Percentiles rank a stretch among this genome's conserved stretches.
Conservation (phyloP, 2,329 filamentous ascomycete species). For the Exophiala spinifera region DNA sequence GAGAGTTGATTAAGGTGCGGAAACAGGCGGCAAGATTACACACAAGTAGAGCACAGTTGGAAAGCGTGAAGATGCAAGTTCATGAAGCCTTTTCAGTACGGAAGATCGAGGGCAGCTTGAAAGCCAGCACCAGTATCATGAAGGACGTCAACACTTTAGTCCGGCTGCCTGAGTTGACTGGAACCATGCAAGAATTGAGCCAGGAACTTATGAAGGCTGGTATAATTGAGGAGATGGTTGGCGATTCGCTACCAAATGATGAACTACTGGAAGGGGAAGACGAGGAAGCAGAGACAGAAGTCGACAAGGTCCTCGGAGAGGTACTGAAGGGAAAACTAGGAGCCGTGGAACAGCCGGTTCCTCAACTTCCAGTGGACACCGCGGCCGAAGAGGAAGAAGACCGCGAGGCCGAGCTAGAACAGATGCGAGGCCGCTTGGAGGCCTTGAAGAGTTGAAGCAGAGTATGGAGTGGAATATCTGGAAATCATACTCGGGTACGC, state of each 20-base stretch:
- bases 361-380: slow-evolving; percentile 45
- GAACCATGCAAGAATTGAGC: slow-evolving; percentile 84
- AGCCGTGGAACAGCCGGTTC: slow-evolving; percentile 23
- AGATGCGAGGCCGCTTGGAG: slow-evolving; percentile 90
- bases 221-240: slow-evolving; percentile 97
- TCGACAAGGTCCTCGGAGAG: slow-evolving; percentile 89
- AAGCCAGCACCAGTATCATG: slow-evolving; percentile 87
- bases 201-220: slow-evolving; percentile 89
- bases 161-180: slow-evolving; percentile 77
- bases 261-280: slow-evolving; percentile 68
- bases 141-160: slow-evolving; percentile 89
- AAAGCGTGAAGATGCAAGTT: slow-evolving; percentile 94
- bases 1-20: slow-evolving; percentile 79
- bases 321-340: slow-evolving; percentile 69
- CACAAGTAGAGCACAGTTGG: slow-evolving; percentile 87
- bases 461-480: not conserved
- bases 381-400: slow-evolving; percentile 69
- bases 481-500: not conserved
- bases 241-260: slow-evolving; percentile 73
- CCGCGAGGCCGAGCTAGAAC: slow-evolving; percentile 77
- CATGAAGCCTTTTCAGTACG: slow-evolving; percentile 92
- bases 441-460: slow-evolving; percentile 74
- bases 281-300: slow-evolving; percentile 77
- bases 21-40: slow-evolving; percentile 70
- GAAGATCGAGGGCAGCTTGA: slow-evolving; percentile 92